Conservation (phyloP, 352 stramenopile genomes). For the Pythium sp. region DNA sequence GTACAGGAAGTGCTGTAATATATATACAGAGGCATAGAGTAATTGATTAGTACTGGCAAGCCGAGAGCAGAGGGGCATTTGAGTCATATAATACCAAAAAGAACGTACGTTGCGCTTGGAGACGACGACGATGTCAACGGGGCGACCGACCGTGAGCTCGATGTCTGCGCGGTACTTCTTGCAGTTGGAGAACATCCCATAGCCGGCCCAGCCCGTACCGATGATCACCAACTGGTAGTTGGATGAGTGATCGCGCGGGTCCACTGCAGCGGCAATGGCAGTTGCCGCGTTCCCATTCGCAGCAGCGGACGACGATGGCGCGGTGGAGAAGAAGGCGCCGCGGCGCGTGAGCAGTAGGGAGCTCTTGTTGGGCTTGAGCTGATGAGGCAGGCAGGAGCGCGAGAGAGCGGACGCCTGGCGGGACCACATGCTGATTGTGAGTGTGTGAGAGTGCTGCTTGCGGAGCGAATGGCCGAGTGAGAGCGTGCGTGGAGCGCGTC, state of each 20-base stretch:
- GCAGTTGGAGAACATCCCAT: conserved; percentile 73
- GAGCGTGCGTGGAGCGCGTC: neutral
- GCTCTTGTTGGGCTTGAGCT: neutral
- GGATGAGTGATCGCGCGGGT: conserved; percentile 14
- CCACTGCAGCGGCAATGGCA: neutral
- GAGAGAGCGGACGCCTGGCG: neutral
- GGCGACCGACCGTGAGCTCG: conserved; percentile 47
- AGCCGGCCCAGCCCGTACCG: conserved; percentile 76
- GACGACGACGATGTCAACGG: conserved; percentile 73
- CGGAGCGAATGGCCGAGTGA: neutral
- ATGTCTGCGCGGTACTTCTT: conserved; percentile 77
- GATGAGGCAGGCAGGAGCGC: neutral
- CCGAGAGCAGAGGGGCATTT: neutral
- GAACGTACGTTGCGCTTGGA: conserved; percentile 73
- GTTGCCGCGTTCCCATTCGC: neutral
- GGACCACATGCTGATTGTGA: neutral
- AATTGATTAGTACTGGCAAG: neutral
- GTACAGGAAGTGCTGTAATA: conserved; percentile 95
- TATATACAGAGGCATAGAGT: conserved; percentile 5
- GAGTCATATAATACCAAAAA: neutral
- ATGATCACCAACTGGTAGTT: conserved; percentile 81
- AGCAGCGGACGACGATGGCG: neutral
- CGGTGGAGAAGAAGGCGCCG: neutral
- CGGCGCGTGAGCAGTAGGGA: neutral
- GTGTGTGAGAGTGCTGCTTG: neutral